Percentiles rank a stretch among this genome's conserved stretches.
Evolutionary conservation across 2,329 filamentous ascomycete species (phyloP).

Genomic region (Rutstroemia sp.): DNA sequence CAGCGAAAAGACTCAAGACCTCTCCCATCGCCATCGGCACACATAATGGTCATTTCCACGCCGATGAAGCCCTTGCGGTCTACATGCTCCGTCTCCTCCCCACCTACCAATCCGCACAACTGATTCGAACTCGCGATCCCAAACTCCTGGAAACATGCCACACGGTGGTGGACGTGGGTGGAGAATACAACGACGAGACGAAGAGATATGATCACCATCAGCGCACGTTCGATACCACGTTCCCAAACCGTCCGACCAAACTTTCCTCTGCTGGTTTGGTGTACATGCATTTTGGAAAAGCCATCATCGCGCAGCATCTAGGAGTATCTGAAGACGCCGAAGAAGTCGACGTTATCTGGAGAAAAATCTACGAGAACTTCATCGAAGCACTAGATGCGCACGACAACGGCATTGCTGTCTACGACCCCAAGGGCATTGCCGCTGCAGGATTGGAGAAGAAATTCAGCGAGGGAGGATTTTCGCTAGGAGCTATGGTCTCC

Average conservation of each 20-base stretch:
- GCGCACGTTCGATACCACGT: constrained; percentile 78
- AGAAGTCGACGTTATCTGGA: constrained; percentile 69
- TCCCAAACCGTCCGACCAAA: constrained; percentile 78
- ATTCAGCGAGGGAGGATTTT: constrained; percentile 77
- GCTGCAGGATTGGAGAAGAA: constrained; percentile 71
- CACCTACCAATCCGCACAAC: constrained; percentile 62
- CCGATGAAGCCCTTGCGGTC: constrained; percentile 93
- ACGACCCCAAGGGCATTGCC: constrained; percentile 63
- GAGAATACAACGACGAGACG: constrained; percentile 71
- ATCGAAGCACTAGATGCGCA: constrained; percentile 95
- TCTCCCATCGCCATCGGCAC: constrained; percentile 60
- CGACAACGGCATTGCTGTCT: constrained; percentile 86
- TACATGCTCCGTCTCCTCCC: constrained; percentile 91
- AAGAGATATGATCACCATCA: constrained; percentile 97
- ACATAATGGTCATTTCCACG: constrained; percentile 98
- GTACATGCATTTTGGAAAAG: constrained; percentile 88
- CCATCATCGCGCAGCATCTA: constrained; percentile 66
- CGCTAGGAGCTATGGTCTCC: constrained; percentile 74
- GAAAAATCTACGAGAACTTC: constrained; percentile 88
- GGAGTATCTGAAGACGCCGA: constrained; percentile 52
- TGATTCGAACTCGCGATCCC: constrained; percentile 85
- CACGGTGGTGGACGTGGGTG: constrained; percentile 96
- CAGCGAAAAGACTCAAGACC: constrained; percentile 80
- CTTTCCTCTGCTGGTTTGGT: constrained; percentile 90
- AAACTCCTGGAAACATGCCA: constrained; percentile 72